Percentiles rank a stretch among this genome's conserved stretches.
These are phyloP conservation scores for Chrysoporthe deuterocubensis DNA, from an alignment of 2,329 filamentous ascomycete genomes.

Conservation along the genomic window DNA sequence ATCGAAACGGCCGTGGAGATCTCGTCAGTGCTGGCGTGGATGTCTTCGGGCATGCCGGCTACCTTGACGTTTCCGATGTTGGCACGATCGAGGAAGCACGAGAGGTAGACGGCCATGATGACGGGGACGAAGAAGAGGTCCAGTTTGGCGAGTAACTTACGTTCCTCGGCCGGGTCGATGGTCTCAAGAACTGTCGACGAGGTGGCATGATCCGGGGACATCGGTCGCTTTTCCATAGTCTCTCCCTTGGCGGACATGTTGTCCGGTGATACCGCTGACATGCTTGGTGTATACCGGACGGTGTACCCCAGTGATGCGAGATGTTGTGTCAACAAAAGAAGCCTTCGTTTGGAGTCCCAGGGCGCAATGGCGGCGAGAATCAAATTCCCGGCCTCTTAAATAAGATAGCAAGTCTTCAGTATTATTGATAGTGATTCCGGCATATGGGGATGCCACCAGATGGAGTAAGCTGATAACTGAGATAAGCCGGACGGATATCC, in stretches of 20 bases:
- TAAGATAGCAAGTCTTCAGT: not conserved
- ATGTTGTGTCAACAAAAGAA: not conserved
- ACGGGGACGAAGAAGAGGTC: constrained; percentile 68
- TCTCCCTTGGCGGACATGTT: constrained; percentile 11
- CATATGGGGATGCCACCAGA: constrained; percentile 1
- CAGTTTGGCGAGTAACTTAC: constrained; percentile 65
- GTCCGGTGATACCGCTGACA: constrained; percentile 11
- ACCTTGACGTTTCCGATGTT: constrained; percentile 75
- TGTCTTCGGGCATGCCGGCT: constrained; percentile 65
- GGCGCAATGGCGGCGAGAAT: not conserved
- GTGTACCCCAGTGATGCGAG: not conserved
- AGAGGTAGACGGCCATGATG: constrained; percentile 71
- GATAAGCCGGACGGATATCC: not conserved
- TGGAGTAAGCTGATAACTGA: not conserved
- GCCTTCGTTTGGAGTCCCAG: not conserved
- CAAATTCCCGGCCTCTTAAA: no score
- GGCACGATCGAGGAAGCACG: constrained; percentile 75
- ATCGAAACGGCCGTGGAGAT: constrained; percentile 72
- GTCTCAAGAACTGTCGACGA: not conserved
- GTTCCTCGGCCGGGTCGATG: constrained; percentile 47
- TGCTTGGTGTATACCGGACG: not conserved
- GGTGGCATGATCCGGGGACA: not conserved
- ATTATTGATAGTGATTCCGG: not conserved
- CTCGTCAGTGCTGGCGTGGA: constrained; percentile 64
- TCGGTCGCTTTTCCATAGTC: constrained; percentile 2